Base-by-base conservation (phyloP, 305 asterid genomes). In the Plantago coronopus region DNA sequence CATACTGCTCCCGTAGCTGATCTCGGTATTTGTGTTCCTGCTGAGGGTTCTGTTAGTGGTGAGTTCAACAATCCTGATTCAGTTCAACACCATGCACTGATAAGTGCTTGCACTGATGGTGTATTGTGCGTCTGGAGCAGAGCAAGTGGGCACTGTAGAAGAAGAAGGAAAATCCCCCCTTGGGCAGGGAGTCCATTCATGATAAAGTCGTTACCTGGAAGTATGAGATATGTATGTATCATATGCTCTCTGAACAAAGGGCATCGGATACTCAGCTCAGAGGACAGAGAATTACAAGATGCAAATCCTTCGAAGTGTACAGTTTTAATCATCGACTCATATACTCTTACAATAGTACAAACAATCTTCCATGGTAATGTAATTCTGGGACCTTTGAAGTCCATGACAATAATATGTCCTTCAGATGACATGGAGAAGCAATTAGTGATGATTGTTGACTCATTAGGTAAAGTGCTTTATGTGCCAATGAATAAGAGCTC, bases 81-180 rank as follows among this genome's bases (percentile, higher is more conserved):
- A 60, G 64, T 58, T 57, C 72, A 69, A 65, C 64, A 65, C 72
- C 87, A 90, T 76, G 80, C 91, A 40, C 75, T 93, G 67, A 71
- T 93, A 51, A 93, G 99, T 72, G 90, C 88, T 45, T 78, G 94
- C 78, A 79, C 73, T 73, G 96, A 87, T 75, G 97, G 99, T 57
- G 89, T 87, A 48, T 71, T 93, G 72, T 89, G 97, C 64, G 75
- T 89, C 67, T 93, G 99, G 99, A 87, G 84, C 72, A 78, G 96
- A 79, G 77, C 70, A 59, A 87, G 94, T 74, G 99, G 99, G 65
- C 91, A 83, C 65, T 93, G 99, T 76, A 83, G 85, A 67, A 79
- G 96, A 27, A 78, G 99, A 78, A 78, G 97, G 73, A 89, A 87
- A 79, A 77, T 93, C 79, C 99, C 99, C 66, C 94, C 96, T 54